Evolutionary conservation across 352 stramenopile genomes (phyloP), one percentile per base, ranked within the genome.

Genomic region (Pythium periplocum): DNA sequence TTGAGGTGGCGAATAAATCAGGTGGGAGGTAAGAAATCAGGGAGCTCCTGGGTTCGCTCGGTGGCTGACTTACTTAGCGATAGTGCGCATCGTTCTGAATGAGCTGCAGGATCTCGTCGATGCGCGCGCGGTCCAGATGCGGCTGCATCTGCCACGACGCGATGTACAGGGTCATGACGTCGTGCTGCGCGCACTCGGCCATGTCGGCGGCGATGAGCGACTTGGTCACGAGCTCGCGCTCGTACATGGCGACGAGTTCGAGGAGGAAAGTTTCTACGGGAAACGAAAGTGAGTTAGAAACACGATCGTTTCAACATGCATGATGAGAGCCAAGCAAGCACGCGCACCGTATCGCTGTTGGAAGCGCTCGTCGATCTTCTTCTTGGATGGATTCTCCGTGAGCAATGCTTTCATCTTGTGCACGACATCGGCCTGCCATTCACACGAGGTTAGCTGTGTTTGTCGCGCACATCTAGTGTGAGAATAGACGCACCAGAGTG

Each of bases 81-180:
- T 90, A 87, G 44, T 87, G 72, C 11, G 55, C 47, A 35, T 88
- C 80, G 48, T 87, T 82, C 53, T 83, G 67, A 45, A 91, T 65
- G 34, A 89, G 50, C 37, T 68, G 64, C 48, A 84, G 62, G 6
- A 91, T 59, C 61, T 91, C 80, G 11, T 87, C 75, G 6, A 91
- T 65, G 26, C 78, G 81, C 38, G 56, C 48, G 6, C 69, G 69
- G 54, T 90, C 68, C 36, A 94, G 68, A 35, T 87, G 78, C 11
- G 83, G 79, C 69, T 94, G 83, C 83, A 94, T 94, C 62, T 94
- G 81, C 83, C 83, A 92, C 6, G 79, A 81, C 4, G 83, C 79
- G 42, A 94, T 66, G 56, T 94, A 94, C 1, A 94, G 12, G 6
- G 72, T 87, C 53, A 88, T 66, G 0, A 65, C 84, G 26, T 89